phyloP scores from a whole-genome alignment of 2,329 filamentous ascomycete species.

The Penicillium janthinellum region DNA sequence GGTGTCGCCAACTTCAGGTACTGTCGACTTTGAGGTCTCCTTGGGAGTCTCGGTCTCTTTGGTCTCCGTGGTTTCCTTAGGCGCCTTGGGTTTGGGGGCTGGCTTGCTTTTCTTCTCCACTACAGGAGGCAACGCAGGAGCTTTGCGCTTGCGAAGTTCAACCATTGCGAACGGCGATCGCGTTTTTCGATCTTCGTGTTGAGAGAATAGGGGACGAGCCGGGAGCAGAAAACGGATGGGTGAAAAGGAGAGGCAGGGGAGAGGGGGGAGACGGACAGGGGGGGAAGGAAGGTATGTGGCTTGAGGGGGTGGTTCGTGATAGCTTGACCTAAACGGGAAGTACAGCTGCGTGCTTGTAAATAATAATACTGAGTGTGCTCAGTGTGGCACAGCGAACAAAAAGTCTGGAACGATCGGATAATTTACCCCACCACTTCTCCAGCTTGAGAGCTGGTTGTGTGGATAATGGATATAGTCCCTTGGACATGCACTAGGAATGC shows the following conservation, averaged over 20 bases:
- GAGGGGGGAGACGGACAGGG: not conserved
- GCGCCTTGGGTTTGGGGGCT: slow-evolving; percentile 33
- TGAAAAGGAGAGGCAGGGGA: not conserved
- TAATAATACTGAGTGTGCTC: too few relatives aligned
- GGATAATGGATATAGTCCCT: not conserved
- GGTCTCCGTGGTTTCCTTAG: slow-evolving; percentile 27
- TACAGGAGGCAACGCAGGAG: slow-evolving; percentile 50
- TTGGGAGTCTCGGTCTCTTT: slow-evolving; percentile 30
- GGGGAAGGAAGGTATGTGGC: slow-evolving; percentile 1
- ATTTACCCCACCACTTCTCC: not conserved
- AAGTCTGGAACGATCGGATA: slow-evolving; percentile 1
- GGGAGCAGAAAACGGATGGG: not conserved
- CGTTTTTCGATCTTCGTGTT: not conserved
- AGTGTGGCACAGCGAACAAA: not conserved
- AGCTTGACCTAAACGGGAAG: slow-evolving; percentile 7
- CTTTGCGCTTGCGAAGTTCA: slow-evolving; percentile 65
- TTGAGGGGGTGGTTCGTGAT: slow-evolving; percentile 4
- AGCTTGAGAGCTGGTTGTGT: not conserved
- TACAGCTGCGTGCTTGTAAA: not conserved
- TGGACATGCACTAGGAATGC: not conserved
- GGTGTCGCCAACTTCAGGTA: slow-evolving; percentile 51
- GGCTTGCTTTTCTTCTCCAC: slow-evolving; percentile 35
- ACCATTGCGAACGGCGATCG: slow-evolving; percentile 40
- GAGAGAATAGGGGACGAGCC: not conserved
- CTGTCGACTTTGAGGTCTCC: slow-evolving; percentile 16